Percentiles rank a stretch among this genome's conserved stretches.
phyloP scores from a whole-genome alignment of 2,329 filamentous ascomycete genomes.

The Aaosphaeria pasadenensis region DNA sequence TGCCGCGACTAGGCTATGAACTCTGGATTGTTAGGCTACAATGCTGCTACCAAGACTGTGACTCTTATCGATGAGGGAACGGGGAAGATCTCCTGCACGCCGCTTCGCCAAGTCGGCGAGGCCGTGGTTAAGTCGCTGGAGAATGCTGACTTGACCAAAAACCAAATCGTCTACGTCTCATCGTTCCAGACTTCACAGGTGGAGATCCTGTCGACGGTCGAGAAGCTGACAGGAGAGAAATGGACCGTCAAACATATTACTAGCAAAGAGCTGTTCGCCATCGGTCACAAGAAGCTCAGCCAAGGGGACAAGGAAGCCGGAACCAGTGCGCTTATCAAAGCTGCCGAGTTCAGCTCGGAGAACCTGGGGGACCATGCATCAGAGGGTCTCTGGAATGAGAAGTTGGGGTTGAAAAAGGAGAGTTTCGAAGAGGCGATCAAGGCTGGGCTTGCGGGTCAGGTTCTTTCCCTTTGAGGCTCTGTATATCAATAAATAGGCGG shows the following conservation, averaged over 20 bases:
- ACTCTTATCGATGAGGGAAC: constrained; percentile 58
- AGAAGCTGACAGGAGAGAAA: constrained; percentile 52
- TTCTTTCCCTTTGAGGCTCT: background rate
- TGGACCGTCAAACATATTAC: constrained; percentile 47
- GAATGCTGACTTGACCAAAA: constrained; percentile 52
- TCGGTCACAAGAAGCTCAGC: constrained; percentile 34
- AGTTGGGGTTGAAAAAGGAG: constrained; percentile 41
- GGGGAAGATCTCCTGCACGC: constrained; percentile 51
- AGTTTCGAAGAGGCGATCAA: constrained; percentile 37
- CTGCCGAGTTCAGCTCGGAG: constrained; percentile 11
- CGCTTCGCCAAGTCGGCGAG: constrained; percentile 50
- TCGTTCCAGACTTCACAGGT: constrained; percentile 59
- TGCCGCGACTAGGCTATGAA: constrained; percentile 40
- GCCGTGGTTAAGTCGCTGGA: constrained; percentile 52
- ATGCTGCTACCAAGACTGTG: constrained; percentile 48
- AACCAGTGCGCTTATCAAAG: constrained; percentile 18
- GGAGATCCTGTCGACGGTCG: constrained; percentile 52
- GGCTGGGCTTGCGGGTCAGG: constrained; percentile 22
- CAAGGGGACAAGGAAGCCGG: constrained; percentile 30
- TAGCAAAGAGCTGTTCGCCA: constrained; percentile 25
- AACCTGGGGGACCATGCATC: constrained; percentile 22
- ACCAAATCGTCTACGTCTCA: constrained; percentile 57
- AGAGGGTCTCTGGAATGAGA: constrained; percentile 36
- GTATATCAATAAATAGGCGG: background rate
- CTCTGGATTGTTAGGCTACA: constrained; percentile 51